Evolutionary conservation across 2,329 filamentous ascomycete genomes (phyloP).

Genomic region (Pseudocercospora pini-densiflorae): DNA sequence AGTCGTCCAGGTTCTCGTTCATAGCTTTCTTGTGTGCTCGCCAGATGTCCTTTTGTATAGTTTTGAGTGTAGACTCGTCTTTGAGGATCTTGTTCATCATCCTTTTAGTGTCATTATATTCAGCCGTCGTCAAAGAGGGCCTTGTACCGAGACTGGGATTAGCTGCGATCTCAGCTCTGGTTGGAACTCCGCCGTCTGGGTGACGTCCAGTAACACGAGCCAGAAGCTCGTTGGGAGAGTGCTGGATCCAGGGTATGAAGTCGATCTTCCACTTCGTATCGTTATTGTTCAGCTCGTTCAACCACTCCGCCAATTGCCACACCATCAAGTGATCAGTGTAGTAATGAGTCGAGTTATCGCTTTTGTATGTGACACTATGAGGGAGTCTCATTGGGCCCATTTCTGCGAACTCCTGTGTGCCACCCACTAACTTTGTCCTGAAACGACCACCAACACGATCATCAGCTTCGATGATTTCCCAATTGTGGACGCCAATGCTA

Average conservation of each 20-base stretch:
- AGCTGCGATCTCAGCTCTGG: conserved; percentile 50
- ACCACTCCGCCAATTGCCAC: conserved; percentile 62
- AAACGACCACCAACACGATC: conserved; percentile 67
- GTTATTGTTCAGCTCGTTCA: conserved; percentile 63
- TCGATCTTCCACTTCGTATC: conserved; percentile 55
- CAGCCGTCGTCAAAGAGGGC: conserved; percentile 1
- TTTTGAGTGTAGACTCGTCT: conserved; percentile 12
- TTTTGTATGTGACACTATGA: conserved; percentile 50
- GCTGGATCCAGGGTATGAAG: conserved; percentile 66
- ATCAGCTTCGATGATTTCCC: conserved; percentile 64
- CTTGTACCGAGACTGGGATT: conserved; percentile 39
- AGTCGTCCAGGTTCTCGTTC: conserved; percentile 12
- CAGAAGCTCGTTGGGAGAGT: conserved; percentile 56
- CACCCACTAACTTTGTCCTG: conserved; percentile 64
- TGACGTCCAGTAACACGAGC: conserved; percentile 53
- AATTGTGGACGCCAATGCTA: conserved; percentile 61
- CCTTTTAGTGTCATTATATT: conserved; percentile 16
- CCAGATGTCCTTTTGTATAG: conserved; percentile 14
- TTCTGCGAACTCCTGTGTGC: conserved; percentile 68
- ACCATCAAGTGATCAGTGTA: conserved; percentile 67
- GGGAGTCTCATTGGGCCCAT: conserved; percentile 69
- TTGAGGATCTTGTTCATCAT: conserved; percentile 18
- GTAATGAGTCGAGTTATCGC: conserved; percentile 58
- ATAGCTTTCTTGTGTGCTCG: conserved; percentile 15
- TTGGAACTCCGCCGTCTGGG: conserved; percentile 58